Base-by-base conservation (phyloP, 2,329 filamentous ascomycete genomes). In the Hymenoscyphus infarciens region DNA sequence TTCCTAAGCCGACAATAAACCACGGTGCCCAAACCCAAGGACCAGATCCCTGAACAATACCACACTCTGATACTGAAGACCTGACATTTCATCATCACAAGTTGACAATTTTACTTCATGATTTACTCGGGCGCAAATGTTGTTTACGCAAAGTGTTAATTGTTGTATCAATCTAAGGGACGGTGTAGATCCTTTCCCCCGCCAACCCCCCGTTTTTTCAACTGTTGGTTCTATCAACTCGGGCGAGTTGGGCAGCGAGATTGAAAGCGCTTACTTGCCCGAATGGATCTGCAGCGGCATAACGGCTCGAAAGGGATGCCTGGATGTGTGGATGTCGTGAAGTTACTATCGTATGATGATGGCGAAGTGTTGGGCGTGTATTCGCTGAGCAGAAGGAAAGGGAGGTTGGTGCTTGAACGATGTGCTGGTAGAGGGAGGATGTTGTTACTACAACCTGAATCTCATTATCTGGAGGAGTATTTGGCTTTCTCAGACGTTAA, bases 191-290 rank as follows among this genome's bases (percentile, higher is more conserved):
- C 39, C 16, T 45, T 45, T 19, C 16, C 39, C 11, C 11, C 10
- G 15, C 11, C 35, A 39, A 39, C 35, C 35, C 39, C 39, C 16
- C 39, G 3, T 45, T 45, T 22, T 38, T n/a, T 19, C 39, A 45
- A 19, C 16, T 45, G 39, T 10, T 45, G 39, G 39, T 45, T 45
- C 39, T 45, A 22, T 45, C 39, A 22, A 45, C 39, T 45, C 39
- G 39, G 39, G 39, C 39, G 39, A 45, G 39, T 45, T 45, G 39
- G 39, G 39, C 39, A 45, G 39, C 39, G 39, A 45, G 39, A n/a
- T 45, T 19, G n/a, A 11, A 45, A 45, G n/a, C n/a, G 39, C 39
- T 45, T 45, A 45, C 39, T 45, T 45, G 39, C 39, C 39, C 16
- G 39, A 45, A 45, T 45, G 16, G 39, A 45, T 45, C 39, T 45